These are phyloP conservation scores for Fonticula alba DNA, from an alignment of 78 protist genomes.

Conservation along the genomic window DNA sequence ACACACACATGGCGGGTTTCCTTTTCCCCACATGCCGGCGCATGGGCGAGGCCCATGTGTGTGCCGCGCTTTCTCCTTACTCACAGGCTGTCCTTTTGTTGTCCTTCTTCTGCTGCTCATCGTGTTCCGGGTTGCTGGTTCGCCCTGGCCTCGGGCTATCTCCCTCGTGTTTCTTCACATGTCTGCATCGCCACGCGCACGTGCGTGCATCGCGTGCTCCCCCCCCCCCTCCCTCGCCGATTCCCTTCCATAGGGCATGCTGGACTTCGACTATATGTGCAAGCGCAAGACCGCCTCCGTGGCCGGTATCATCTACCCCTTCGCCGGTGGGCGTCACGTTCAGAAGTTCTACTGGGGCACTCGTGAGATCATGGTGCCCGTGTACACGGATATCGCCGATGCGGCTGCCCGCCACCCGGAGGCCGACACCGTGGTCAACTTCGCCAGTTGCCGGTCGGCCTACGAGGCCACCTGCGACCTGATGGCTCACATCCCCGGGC, in stretches of 20 bases:
- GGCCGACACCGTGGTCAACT: conserved; percentile 68
- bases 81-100: no score
- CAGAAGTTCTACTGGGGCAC: conserved; percentile 75
- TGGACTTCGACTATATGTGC: conserved; percentile 79
- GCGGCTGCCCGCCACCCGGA: conserved; percentile 45
- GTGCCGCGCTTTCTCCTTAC: no score
- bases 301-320: conserved; percentile 60
- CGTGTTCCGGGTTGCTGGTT: background rate
- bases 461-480: conserved; percentile 47
- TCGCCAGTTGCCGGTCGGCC: conserved; percentile 70
- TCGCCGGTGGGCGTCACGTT: conserved; percentile 28
- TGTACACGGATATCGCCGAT: conserved; percentile 18
- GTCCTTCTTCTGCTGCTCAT: no score
- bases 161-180: background rate
- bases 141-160: background rate
- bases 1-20: background rate
- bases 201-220: no score
- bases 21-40: no score
- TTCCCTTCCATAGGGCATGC: conserved; percentile 15
- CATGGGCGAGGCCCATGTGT: no score
- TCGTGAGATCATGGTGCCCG: conserved; percentile 60
- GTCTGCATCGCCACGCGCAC: no score
- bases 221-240: no score
- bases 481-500: conserved; percentile 27
- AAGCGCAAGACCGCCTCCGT: conserved; percentile 63